Conservation (phyloP, 352 stramenopile species). For the Aphanomyces astaci region DNA sequence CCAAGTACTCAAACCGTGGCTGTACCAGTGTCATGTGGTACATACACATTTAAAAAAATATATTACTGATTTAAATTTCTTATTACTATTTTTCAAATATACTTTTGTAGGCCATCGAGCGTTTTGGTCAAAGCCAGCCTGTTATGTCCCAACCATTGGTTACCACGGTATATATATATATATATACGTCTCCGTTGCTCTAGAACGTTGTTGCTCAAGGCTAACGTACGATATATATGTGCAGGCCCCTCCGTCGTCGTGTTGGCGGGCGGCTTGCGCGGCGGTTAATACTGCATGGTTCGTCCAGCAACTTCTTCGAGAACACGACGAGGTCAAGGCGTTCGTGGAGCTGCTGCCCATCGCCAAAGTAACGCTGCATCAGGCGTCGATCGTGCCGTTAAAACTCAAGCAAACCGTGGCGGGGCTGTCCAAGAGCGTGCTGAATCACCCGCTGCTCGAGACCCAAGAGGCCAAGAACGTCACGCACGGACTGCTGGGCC, state of each 20-base stretch:
- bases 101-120: not conserved
- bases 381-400: not conserved
- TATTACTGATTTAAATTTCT: too few species aligned
- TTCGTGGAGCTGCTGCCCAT: slow-evolving; percentile 19
- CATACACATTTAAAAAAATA: too few species aligned
- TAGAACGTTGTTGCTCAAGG: too few species aligned
- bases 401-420: slow-evolving; percentile 11
- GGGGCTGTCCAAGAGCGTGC: not conserved
- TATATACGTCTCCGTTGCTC: too few species aligned
- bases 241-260: too few species aligned
- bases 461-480: slow-evolving; percentile 18
- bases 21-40: slow-evolving; percentile 15
- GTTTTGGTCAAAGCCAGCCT: too few species aligned
- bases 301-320: not conserved
- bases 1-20: slow-evolving; percentile 16
- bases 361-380: slow-evolving; percentile 8
- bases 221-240: too few species aligned
- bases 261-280: not conserved
- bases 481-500: slow-evolving; percentile 12
- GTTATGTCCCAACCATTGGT: too few species aligned
- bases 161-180: too few species aligned
- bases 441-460: slow-evolving; percentile 12
- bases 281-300: slow-evolving; percentile 1
- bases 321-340: slow-evolving; percentile 2
- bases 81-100: too few species aligned